A percentile compares a stretch with the other conserved stretches of the same genome.
phyloP scores from a whole-genome alignment of 768 basidiomycete species.

The Piloderma croceum region DNA sequence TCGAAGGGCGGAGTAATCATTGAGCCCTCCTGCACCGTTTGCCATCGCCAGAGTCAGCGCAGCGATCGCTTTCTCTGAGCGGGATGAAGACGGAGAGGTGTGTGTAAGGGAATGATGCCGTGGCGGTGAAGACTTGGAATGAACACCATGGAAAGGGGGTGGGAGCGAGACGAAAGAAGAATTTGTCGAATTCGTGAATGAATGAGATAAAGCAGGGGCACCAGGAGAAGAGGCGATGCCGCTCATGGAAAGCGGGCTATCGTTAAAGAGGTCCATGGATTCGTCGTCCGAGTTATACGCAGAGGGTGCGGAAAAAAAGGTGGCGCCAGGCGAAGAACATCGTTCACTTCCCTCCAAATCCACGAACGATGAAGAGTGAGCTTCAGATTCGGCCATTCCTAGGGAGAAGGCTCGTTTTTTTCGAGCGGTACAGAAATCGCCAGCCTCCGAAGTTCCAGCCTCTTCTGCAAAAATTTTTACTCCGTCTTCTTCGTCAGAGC shows the following conservation, averaged over 20 bases:
- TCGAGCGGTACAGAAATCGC: constrained; percentile 16
- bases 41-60: constrained; percentile 57
- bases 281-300: constrained; percentile 33
- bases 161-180: constrained; percentile 37
- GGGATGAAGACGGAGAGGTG: constrained; percentile 31
- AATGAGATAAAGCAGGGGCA: constrained; percentile 6
- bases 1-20: constrained; percentile 49
- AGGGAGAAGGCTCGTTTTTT: constrained; percentile 43
- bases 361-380: constrained; percentile 14
- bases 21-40: constrained; percentile 55
- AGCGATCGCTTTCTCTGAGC: constrained; percentile 55
- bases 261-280: constrained; percentile 10
- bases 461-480: constrained; percentile 51
- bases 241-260: background rate
- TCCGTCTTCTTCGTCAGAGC: constrained; percentile 50
- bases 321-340: constrained; percentile 26
- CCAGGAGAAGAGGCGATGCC: background rate
- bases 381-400: constrained; percentile 37
- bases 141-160: constrained; percentile 11
- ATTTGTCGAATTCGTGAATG: constrained; percentile 29
- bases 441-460: constrained; percentile 16
- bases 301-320: constrained; percentile 23
- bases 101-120: constrained; percentile 7
- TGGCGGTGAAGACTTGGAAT: constrained; percentile 7
- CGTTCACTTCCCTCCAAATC: constrained; percentile 15